phyloP scores from a whole-genome alignment of 768 basidiomycete species.

The Hypsizygus marmoreus region DNA sequence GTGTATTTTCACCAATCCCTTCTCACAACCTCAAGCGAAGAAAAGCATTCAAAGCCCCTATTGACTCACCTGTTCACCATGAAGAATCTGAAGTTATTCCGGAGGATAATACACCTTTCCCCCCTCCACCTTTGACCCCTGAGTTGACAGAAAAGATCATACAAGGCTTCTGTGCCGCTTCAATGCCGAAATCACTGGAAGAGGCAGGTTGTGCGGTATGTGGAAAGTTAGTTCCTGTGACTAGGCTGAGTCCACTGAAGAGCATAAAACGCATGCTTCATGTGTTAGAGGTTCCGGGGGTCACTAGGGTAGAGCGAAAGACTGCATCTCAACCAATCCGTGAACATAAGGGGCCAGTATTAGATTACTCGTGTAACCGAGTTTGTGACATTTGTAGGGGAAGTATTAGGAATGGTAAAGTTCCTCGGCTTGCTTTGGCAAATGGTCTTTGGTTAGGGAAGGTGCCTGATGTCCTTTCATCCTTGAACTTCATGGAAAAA shows the following conservation, averaged over 20 bases:
- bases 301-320: slow-evolving; percentile 4
- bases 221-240: slow-evolving; percentile 12
- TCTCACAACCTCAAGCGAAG: background rate
- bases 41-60: background rate
- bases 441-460: slow-evolving; percentile 38
- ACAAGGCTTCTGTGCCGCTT: background rate
- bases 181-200: slow-evolving; percentile 8
- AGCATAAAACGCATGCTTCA: slow-evolving; percentile 1
- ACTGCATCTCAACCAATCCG: background rate
- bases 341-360: slow-evolving; percentile 16
- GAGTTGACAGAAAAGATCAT: background rate
- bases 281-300: slow-evolving; percentile 5
- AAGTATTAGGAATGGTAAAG: slow-evolving; percentile 6
- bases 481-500: slow-evolving; percentile 28
- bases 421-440: slow-evolving; percentile 26
- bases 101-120: too few relatives aligned
- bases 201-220: slow-evolving; percentile 36
- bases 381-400: slow-evolving; percentile 32
- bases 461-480: slow-evolving; percentile 25
- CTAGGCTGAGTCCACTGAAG: slow-evolving; percentile 2
- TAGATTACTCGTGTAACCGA: slow-evolving; percentile 17
- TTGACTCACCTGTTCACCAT: too few relatives aligned
- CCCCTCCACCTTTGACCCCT: background rate
- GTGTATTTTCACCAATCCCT: background rate
- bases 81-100: too few relatives aligned